These are phyloP conservation scores for Lagenaria siceraria DNA, from an alignment of 306 rosid species.

Conservation along the genomic window DNA sequence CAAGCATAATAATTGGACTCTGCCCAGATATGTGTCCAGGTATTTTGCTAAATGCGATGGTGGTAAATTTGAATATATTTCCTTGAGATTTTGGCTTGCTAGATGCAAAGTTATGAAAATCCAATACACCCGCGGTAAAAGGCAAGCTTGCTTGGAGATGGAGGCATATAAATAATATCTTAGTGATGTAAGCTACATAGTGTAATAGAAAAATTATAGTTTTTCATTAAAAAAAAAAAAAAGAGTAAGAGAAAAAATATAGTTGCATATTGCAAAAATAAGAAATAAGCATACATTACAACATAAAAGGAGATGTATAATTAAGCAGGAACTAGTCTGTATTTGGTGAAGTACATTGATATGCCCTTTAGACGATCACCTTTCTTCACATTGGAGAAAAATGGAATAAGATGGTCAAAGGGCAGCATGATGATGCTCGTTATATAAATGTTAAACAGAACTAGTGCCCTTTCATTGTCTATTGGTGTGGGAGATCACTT, in stretches of 20 bases:
- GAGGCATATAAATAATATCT: not conserved
- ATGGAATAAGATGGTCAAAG: not conserved
- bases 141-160: not conserved
- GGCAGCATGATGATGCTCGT: not conserved
- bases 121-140: not conserved
- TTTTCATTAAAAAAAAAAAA: not conserved
- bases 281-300: not conserved
- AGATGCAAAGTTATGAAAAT: not conserved
- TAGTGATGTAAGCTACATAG: not conserved
- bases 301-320: not conserved
- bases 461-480: not conserved
- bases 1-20: constrained; percentile 55
- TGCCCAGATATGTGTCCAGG: constrained; percentile 99
- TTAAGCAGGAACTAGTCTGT: not conserved
- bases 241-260: not conserved
- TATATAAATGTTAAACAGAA: not conserved
- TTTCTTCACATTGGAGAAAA: not conserved
- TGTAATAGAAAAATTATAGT: not conserved
- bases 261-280: not conserved
- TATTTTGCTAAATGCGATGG: constrained; percentile 23
- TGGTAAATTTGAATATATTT: constrained; percentile 2
- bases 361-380: not conserved
- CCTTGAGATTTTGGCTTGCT: constrained; percentile 4
- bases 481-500: not conserved
- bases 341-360: not conserved